Evolutionary conservation across 441 rosid genomes (phyloP).

Genomic region (Cnidoscolus chayamansa): DNA sequence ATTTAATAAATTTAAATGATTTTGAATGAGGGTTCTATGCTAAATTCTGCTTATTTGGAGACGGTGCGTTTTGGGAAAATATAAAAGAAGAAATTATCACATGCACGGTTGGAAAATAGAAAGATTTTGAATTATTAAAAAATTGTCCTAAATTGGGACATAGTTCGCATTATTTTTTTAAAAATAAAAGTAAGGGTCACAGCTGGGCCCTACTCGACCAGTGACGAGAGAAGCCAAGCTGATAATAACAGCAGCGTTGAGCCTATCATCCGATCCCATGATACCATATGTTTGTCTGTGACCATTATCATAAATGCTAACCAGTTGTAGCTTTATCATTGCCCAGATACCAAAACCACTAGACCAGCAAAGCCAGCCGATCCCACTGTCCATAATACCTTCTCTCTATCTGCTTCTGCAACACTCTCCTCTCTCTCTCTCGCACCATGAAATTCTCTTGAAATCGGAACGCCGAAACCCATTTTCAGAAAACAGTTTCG

Average conservation of each 20-base stretch:
- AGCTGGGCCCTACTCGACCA: neutral
- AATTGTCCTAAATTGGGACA: no score
- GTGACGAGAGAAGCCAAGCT: neutral
- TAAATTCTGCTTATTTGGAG: no score
- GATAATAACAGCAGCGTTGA: conserved; percentile 12
- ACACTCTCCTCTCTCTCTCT: neutral
- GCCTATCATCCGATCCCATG: conserved; percentile 17
- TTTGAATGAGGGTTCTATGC: no score
- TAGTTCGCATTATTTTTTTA: no score
- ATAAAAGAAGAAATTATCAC: no score
- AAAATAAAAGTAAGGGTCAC: neutral
- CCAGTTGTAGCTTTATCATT: conserved; percentile 23
- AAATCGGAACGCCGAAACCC: neutral
- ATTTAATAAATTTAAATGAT: no score
- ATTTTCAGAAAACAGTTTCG: neutral
- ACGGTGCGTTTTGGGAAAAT: no score
- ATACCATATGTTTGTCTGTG: conserved; percentile 21
- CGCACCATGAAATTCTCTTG: conserved; percentile 28
- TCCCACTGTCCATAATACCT: neutral
- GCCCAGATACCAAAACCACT: conserved; percentile 31
- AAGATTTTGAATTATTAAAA: no score
- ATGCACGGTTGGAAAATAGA: no score
- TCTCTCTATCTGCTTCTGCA: conserved; percentile 3
- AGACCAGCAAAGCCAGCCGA: conserved; percentile 21
- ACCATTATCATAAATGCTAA: neutral